These are phyloP conservation scores for Brassica balearica DNA, from an alignment of 441 rosid species.

Conservation along the genomic window DNA sequence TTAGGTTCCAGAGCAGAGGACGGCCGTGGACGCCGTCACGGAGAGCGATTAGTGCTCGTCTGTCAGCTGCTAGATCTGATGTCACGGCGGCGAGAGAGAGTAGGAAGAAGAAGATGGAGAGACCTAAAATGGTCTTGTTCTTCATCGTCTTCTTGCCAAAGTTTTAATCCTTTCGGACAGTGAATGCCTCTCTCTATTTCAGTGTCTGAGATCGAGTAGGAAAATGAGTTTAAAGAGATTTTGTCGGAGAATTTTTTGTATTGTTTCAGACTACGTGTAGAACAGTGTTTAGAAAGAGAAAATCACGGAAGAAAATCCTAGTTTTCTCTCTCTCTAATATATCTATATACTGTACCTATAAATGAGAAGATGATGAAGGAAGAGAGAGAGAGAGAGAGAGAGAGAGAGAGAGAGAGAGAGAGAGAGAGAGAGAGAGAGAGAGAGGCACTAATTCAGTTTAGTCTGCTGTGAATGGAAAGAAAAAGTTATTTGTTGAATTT, in stretches of 20 bases:
- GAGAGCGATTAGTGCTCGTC: conserved; percentile 58
- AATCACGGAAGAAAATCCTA: conserved; percentile 24
- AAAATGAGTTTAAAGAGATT: not conserved
- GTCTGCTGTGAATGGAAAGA: conserved; percentile 22
- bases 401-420: not conserved
- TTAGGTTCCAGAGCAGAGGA: conserved; percentile 59
- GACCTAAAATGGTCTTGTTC: conserved; percentile 31
- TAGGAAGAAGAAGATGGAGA: conserved; percentile 30
- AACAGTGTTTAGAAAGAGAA: conserved; percentile 36
- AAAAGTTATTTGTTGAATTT: conserved; percentile 20
- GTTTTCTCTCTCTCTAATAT: not conserved
- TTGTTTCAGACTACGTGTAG: conserved; percentile 7
- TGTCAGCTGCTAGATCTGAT: conserved; percentile 70
- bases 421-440: not conserved
- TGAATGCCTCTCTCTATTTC: not conserved
- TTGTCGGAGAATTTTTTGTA: conserved; percentile 21
- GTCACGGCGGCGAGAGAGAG: conserved; percentile 35
- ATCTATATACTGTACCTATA: conserved; percentile 3
- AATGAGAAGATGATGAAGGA: conserved; percentile 19
- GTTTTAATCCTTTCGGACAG: conserved; percentile 10
- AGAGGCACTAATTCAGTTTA: conserved; percentile 19
- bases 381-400: not conserved
- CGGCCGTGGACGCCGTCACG: conserved; percentile 63
- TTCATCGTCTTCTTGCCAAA: conserved; percentile 38
- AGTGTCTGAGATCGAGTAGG: conserved; percentile 23